phyloP scores from a whole-genome alignment of 2,329 filamentous ascomycete genomes.

The Pseudogymnoascus sp. region DNA sequence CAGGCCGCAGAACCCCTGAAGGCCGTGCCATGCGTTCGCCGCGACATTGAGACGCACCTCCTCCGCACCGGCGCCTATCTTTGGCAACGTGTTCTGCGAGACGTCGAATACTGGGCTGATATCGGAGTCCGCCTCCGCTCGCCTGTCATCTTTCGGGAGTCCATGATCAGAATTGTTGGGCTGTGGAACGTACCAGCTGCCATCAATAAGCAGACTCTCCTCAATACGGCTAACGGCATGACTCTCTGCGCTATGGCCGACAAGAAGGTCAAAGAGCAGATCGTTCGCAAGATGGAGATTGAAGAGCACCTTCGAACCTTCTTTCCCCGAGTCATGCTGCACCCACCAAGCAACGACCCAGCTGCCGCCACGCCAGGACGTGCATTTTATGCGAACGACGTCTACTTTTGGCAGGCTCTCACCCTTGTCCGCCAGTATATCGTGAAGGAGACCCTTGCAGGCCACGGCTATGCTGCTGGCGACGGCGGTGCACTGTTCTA shows the following conservation, averaged over 20 bases:
- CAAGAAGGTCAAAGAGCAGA: slow-evolving; percentile 19
- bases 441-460: slow-evolving; percentile 11
- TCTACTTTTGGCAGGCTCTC: slow-evolving; percentile 24
- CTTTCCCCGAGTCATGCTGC: slow-evolving; percentile 20
- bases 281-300: slow-evolving; percentile 18
- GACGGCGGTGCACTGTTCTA: slow-evolving; percentile 25
- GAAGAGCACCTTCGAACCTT: slow-evolving; percentile 19
- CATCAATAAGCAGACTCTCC: slow-evolving; percentile 14
- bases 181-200: slow-evolving; percentile 15
- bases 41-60: slow-evolving; percentile 20
- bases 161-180: slow-evolving; percentile 23
- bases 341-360: slow-evolving; percentile 8
- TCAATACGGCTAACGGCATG: background rate
- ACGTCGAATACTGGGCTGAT: slow-evolving; percentile 21
- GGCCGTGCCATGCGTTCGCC: slow-evolving; percentile 16
- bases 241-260: slow-evolving; percentile 15
- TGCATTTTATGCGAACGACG: slow-evolving; percentile 22
- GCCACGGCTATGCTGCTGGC: slow-evolving; percentile 17
- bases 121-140: slow-evolving; percentile 21
- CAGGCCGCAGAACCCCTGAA: slow-evolving; percentile 19
- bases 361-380: slow-evolving; percentile 18
- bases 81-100: slow-evolving; percentile 19
- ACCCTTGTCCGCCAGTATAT: slow-evolving; percentile 21
- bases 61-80: slow-evolving; percentile 21
- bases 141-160: slow-evolving; percentile 24